A percentile compares a stretch with the other conserved stretches of the same genome.
Evolutionary conservation across 2,329 filamentous ascomycete genomes (phyloP).

Genomic region (Verticillium alfalfae): DNA sequence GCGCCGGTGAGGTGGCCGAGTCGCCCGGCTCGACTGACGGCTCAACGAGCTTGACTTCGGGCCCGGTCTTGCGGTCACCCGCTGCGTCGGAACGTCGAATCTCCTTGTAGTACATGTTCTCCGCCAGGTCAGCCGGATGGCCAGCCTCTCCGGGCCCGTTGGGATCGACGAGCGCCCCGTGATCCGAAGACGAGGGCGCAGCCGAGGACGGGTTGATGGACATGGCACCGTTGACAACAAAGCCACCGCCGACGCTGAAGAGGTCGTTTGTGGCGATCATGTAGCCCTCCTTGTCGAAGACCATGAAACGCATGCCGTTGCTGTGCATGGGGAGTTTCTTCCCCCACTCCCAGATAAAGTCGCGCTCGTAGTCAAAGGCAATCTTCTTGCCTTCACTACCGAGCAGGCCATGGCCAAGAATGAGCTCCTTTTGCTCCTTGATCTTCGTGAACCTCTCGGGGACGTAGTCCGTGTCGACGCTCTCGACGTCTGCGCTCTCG

Average conservation of each 20-base stretch:
- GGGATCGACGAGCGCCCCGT: constrained; percentile 7
- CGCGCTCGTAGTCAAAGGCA: constrained; percentile 40
- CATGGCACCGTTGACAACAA: constrained; percentile 44
- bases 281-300: constrained; percentile 39
- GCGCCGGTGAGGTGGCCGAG: constrained; percentile 1
- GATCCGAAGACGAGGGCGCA: constrained; percentile 5
- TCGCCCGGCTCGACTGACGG: neutral
- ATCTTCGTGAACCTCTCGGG: constrained; percentile 39
- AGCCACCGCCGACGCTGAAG: constrained; percentile 47
- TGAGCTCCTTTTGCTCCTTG: constrained; percentile 36
- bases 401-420: constrained; percentile 33
- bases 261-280: constrained; percentile 43
- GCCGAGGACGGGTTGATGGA: constrained; percentile 29
- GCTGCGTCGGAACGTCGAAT: constrained; percentile 39
- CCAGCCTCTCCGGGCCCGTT: constrained; percentile 11
- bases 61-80: constrained; percentile 36
- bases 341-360: constrained; percentile 47
- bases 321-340: constrained; percentile 45
- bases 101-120: constrained; percentile 48
- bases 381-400: constrained; percentile 36
- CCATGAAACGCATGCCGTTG: constrained; percentile 47
- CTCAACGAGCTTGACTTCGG: constrained; percentile 32
- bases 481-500: constrained; percentile 42
- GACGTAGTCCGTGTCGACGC: constrained; percentile 42
- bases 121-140: constrained; percentile 42